Evolutionary conservation across 2,329 filamentous ascomycete species (phyloP), one percentile per base, ranked within the genome.

Genomic region (Purpureocillium takamizusanense): DNA sequence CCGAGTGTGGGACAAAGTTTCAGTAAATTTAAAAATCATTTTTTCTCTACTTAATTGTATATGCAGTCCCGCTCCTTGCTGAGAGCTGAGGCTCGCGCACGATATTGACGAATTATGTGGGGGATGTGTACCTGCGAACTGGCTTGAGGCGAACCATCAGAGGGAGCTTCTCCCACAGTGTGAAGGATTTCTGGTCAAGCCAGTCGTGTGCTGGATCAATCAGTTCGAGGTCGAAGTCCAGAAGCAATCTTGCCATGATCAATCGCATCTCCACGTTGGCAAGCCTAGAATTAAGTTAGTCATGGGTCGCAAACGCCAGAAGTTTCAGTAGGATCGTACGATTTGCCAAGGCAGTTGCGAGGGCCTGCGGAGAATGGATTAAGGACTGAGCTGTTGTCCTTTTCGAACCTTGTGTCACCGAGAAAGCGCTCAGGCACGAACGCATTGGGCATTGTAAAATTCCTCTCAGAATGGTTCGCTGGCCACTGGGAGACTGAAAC

Each of bases 201-300:
- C 46, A 46, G 13, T 42, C 37, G 7, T 31, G 29, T 7, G 31
- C 33, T 7, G 16, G 23, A 13, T 37, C 31, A 27, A 53, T 54
- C 17, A 71, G 49, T 15, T 47, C 43, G 43, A 70, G 38, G 37
- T 73, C 69, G 44, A 72, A 74, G 31, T 65, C 66, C 47, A 58
- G 72, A 1, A 74, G 40, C 2, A 73, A 43, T 2, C 61, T 59
- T 0, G 66, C 60, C 7, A 74, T 46, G 14, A 73, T 63, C 3
- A 70, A 49, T 3, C 69, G 59, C 62, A 74, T 69, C 48, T 74
- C 69, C 7, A 62, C 57, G 36, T 68, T 68, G 1, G 70, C 70
- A 23, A 74, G 52, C 36, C 66, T 18, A 35, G 30, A 13, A 8
- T 4, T 10, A n/a, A 12, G 3, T 16, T 12, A 17, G 28, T 13